Evolutionary conservation across 2,329 filamentous ascomycete genomes (phyloP).

Genomic region (Aplosporella prunicola): DNA sequence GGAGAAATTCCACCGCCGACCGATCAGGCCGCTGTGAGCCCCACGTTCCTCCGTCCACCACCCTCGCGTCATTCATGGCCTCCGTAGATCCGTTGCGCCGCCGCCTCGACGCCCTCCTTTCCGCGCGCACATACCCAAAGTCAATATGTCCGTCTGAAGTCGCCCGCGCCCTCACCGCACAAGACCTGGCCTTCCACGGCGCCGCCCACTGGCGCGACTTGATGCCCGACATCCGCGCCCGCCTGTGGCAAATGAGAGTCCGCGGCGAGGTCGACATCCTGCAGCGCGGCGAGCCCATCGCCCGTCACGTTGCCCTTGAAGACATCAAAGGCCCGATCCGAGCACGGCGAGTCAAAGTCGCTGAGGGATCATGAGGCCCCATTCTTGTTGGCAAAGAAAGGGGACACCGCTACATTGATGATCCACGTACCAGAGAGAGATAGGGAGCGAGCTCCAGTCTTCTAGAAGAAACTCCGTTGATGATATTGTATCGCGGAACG

Average conservation of each 20-base stretch:
- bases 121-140: conserved; percentile 33
- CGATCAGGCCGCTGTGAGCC: too few relatives aligned
- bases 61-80: too few relatives aligned
- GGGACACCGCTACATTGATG: too few relatives aligned
- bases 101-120: conserved; percentile 22
- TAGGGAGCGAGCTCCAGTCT: too few relatives aligned
- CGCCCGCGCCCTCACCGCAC: conserved; percentile 34
- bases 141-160: conserved; percentile 46
- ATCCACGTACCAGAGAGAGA: too few relatives aligned
- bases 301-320: conserved; percentile 20
- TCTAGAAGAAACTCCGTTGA: too few relatives aligned
- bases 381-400: too few relatives aligned
- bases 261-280: conserved; percentile 38
- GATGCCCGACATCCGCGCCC: conserved; percentile 36
- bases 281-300: conserved; percentile 38
- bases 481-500: too few relatives aligned
- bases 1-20: too few relatives aligned
- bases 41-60: too few relatives aligned
- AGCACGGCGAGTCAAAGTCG: conserved; percentile 20
- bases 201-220: conserved; percentile 35
- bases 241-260: conserved; percentile 35
- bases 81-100: conserved; percentile 16
- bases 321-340: conserved; percentile 40
- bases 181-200: conserved; percentile 27
- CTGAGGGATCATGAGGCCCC: too few relatives aligned